These are phyloP conservation scores for Ganoderma resinaceum DNA, from an alignment of 1,284 basidiomycete genomes.

Conservation along the genomic window DNA sequence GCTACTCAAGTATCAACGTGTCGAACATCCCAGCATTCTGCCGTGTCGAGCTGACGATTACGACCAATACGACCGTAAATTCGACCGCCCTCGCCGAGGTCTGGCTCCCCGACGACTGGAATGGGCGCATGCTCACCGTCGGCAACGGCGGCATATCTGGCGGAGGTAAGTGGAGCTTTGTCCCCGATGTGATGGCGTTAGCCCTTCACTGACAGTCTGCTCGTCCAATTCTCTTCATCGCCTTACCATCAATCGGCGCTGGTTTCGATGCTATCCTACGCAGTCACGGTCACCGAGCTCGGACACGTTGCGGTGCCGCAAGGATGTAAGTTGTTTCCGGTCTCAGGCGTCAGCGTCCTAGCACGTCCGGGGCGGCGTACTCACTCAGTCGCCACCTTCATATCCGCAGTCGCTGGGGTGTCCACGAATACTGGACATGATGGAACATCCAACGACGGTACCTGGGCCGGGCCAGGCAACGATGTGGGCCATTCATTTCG, in stretches of 20 bases:
- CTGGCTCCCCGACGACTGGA: conserved; percentile 41
- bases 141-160: conserved; percentile 40
- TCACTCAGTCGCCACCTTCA: not conserved
- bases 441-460: conserved; percentile 27
- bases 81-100: conserved; percentile 37
- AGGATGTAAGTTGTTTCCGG: conserved; percentile 31
- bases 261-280: not conserved
- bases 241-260: not conserved
- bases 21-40: conserved; percentile 32
- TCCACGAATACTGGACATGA: conserved; percentile 39
- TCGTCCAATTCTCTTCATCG: not conserved
- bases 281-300: conserved; percentile 38
- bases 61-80: conserved; percentile 33
- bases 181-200: not conserved
- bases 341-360: not conserved
- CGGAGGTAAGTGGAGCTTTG: conserved; percentile 30
- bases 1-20: conserved; percentile 32
- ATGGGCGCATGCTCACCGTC: conserved; percentile 36
- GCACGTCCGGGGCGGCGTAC: not conserved
- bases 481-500: conserved; percentile 28
- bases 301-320: conserved; percentile 36
- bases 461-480: conserved; percentile 39
- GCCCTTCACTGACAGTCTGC: not conserved
- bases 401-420: conserved; percentile 35
- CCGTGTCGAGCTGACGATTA: conserved; percentile 32